phyloP scores from a whole-genome alignment of 1,139 yeast genomes.

The Taiozyma sp. region DNA sequence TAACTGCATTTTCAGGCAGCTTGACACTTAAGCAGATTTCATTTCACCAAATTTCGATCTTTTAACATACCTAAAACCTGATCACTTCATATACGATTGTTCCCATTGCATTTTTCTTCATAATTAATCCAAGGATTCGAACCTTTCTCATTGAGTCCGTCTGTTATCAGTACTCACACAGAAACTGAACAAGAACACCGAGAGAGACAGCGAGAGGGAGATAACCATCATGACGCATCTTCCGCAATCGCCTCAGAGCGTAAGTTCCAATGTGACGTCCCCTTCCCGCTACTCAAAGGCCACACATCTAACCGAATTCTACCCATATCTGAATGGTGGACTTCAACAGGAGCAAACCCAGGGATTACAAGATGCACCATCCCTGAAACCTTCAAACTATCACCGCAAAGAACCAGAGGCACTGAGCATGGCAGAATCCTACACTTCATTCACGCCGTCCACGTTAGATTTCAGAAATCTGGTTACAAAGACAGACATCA shows the following conservation, averaged over 20 bases:
- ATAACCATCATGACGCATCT: not conserved
- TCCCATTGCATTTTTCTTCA: not conserved
- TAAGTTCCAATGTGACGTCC: constrained; percentile 9
- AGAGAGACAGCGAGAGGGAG: not conserved
- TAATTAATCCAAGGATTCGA: too few relatives aligned
- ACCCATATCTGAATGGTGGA: constrained; percentile 38
- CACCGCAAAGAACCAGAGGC: constrained; percentile 24
- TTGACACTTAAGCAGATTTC: not conserved
- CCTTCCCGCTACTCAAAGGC: constrained; percentile 27
- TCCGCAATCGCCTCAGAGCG: constrained; percentile 1
- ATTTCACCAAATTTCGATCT: not conserved
- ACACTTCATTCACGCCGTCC: constrained; percentile 43
- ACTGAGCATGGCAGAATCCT: constrained; percentile 29
- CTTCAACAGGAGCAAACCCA: constrained; percentile 2
- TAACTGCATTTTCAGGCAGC: not conserved
- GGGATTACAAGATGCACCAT: constrained; percentile 1
- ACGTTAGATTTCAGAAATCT: constrained; percentile 55
- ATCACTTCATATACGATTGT: not conserved
- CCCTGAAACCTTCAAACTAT: not conserved
- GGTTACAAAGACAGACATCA: constrained; percentile 55
- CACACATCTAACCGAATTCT: constrained; percentile 54
- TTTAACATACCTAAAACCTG: too few relatives aligned
- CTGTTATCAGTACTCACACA: not conserved
- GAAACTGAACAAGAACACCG: not conserved
- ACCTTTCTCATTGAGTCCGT: not conserved